These are phyloP conservation scores for Ogataea wickerhamii DNA, from an alignment of 805 yeast genomes.

Conservation along the genomic window DNA sequence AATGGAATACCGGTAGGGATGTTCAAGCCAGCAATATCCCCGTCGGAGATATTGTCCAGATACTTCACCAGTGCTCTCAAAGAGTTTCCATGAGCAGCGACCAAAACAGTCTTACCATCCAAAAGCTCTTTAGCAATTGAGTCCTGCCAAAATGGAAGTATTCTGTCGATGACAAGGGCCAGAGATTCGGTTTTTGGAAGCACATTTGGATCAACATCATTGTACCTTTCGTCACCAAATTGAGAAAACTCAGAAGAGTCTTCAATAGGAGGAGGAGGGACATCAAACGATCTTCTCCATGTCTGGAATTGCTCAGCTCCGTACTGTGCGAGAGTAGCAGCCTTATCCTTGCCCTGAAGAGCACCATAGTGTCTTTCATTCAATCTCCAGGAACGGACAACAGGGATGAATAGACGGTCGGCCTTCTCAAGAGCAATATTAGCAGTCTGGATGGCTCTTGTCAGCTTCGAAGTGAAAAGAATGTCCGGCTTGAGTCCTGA, in stretches of 20 bases:
- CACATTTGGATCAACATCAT: conserved; percentile 75
- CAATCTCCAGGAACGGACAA: conserved; percentile 94
- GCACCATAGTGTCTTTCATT: conserved; percentile 99
- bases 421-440: conserved; percentile 87
- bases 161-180: conserved; percentile 91
- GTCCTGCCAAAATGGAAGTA: conserved; percentile 96
- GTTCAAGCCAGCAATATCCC: conserved; percentile 88
- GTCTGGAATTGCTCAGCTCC: conserved; percentile 93
- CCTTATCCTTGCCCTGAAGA: conserved; percentile 97
- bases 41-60: conserved; percentile 90
- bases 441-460: conserved; percentile 97
- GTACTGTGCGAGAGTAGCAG: conserved; percentile 79
- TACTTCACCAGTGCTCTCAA: conserved; percentile 94
- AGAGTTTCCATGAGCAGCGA: conserved; percentile 99
- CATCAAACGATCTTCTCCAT: conserved; percentile 96
- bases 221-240: conserved; percentile 80
- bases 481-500: conserved; percentile 82
- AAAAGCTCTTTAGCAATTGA: conserved; percentile 80
- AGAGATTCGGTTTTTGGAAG: conserved; percentile 94
- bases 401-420: conserved; percentile 88
- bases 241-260: conserved; percentile 81
- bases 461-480: conserved; percentile 83
- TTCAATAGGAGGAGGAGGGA: conserved; percentile 90
- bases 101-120: conserved; percentile 82
- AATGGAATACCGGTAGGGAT: conserved; percentile 98